phyloP scores from a whole-genome alignment of 371 early-diverging fungal species.

The Blastocladiella emersonii region DNA sequence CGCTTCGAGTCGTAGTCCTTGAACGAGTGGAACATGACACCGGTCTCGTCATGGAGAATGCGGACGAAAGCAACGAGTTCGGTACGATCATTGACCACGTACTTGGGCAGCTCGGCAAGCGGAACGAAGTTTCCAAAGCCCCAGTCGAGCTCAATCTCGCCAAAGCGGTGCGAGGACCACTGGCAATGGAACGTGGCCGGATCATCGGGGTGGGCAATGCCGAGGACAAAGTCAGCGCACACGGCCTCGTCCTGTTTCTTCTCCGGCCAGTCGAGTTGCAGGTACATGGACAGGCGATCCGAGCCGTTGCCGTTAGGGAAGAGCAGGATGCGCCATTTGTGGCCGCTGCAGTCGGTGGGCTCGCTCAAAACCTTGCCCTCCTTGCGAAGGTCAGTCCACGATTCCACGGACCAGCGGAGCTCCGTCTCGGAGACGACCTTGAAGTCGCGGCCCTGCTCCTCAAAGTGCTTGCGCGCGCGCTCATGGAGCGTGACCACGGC shows the following conservation, averaged over 20 bases:
- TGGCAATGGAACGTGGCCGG: conserved; percentile 44
- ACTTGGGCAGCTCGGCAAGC: conserved; percentile 26
- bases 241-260: conserved; percentile 55
- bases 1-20: conserved; percentile 70
- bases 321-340: conserved; percentile 50
- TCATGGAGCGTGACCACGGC: no score
- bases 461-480: no score
- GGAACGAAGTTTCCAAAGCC: conserved; percentile 76
- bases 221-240: conserved; percentile 77
- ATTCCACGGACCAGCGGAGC: conserved; percentile 27
- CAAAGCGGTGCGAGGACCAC: conserved; percentile 73
- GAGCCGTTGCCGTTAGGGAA: conserved; percentile 83
- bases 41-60: conserved; percentile 72
- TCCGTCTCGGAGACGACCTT: conserved; percentile 18
- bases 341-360: neutral
- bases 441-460: neutral
- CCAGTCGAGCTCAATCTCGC: conserved; percentile 78
- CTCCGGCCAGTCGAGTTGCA: conserved; percentile 56
- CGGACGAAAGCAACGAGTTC: conserved; percentile 63
- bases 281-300: conserved; percentile 46
- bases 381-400: conserved; percentile 19
- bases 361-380: conserved; percentile 15
- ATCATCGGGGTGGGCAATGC: conserved; percentile 60
- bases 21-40: conserved; percentile 88
- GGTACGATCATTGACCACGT: conserved; percentile 49